Base-by-base conservation (phyloP, 1,284 basidiomycete genomes). In the Trichosporon ovoides region DNA sequence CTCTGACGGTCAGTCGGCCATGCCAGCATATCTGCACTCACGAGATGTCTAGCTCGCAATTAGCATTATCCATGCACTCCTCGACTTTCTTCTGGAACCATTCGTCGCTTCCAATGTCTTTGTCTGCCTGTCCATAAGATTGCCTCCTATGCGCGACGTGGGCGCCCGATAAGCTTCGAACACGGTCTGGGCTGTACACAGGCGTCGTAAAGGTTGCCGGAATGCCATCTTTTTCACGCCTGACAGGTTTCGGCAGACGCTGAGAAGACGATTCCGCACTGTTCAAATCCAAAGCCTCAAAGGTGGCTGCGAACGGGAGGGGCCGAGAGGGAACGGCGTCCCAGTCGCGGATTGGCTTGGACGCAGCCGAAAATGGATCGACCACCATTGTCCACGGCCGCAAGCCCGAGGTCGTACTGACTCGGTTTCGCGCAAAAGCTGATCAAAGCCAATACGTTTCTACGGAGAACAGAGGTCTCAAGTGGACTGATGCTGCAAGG, bases 311-410 rank as follows among this genome's bases (percentile, higher is more conserved):
- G 62, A 75, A 77, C 5, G 38, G 66, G 1, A 76, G 62, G 1
- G 75, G 75, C 13, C 62, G 56, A 11, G 69, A 71, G 7, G 72
- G 71, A 2, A 69, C 59, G 1, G 67, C 55, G 43, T 74, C 70
- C 57, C 66, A 66, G 14, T 70, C 66, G 31, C 65, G 63, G 55
- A 76, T 70, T 0, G 74, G 73, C 57, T 69, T 66, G n/a, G 68
- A 72, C 2, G 73, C 65, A 7, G 68, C 75, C 3, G 75, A 70
- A 55, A 74, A 71, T 1, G 74, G 75, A 60, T 77, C 74, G 10
- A 67, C 66, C 18, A 66, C 67, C 70, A 72, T 69, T 19, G 19
- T 38, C 22, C 24, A 48, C 24, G 43, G 43, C 13, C 43, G 22
- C 43, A 48, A 37, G 35, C 13, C 16, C 18, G 22, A 48, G 43